Evolutionary conservation across 2,329 filamentous ascomycete species (phyloP), one percentile per base, ranked within the genome.

Genomic region (Pseudopyricularia javanii): DNA sequence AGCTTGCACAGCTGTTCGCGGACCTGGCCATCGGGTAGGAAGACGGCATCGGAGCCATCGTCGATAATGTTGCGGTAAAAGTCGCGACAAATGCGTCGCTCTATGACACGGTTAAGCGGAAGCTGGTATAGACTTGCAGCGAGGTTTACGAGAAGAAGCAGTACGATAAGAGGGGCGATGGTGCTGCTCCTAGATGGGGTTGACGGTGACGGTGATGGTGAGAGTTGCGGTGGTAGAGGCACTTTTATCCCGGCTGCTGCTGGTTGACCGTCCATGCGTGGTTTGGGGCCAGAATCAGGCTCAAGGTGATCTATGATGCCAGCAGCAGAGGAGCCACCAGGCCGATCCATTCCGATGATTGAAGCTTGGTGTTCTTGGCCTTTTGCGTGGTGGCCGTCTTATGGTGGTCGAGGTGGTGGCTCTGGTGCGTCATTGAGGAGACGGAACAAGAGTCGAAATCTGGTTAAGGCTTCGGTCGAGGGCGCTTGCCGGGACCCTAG

Each of bases 1-100:
- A 75, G 60, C 59, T 82, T 82, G 62, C 78, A 82, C 3, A 77
- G 60, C 54, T 68, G 63, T 61, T 82, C 78, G 1, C 71, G 67
- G 2, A 81, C 63, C 22, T 62, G 62, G 4, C 71, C 72, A 51
- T 68, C 66, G 0, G 62, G 47, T 1, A 52, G 56, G 12, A 70
- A 61, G 4, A 57, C 54, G 0, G 64, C 61, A 1, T 71, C 71
- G 9, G 76, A 68, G 3, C 67, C 61, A 7, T 52, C 56, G 14
- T 54, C 54, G 22, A 50, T 9, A 20, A 24, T 20, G 30, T 8
- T 24, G 11, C 28, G 30, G 58, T 80, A 81, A 60, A 77, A 71
- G 20, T 75, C 72, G 24, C 68, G 62, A 53, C 78, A 82, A 6
- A 77, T 63, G 1, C 72, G 68, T 22, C 65, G 63, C 60, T 76